Base-by-base conservation (phyloP, 495 filamentous ascomycete species). In the Parachaetomium inaequale region DNA sequence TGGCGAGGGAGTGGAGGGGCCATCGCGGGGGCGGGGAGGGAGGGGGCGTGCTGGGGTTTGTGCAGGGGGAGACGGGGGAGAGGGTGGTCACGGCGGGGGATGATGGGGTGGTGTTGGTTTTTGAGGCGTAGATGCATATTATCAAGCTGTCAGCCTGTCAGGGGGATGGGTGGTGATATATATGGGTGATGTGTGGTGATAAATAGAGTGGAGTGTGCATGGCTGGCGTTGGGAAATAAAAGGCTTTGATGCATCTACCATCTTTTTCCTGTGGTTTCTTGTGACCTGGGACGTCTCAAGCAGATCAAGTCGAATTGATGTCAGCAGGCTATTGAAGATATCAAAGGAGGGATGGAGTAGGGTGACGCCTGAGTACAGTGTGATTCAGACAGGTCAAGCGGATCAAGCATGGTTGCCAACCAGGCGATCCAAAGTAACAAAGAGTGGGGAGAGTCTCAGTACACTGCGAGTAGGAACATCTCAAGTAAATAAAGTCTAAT, bases 21-120 rank as follows among this genome's bases (percentile, higher is more conserved):
- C 91, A 96, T 68, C 75, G 89, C 55, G 87, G 87, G 23, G 87
- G 70, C 14, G 86, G 88, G 0, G 91, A 96, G 66, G 91, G 89
- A 5, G 91, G 91, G 34, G 93, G 93, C 55, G 89, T 97, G 34
- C 76, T 97, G 72, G 93, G 87, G 0, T 97, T 96, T 72, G 90
- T 94, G 53, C 89, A 96, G 75, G 77, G 76, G 10, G 78, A 78
- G 38, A 86, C 84, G 36, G 85, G 85, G 2, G 86, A 88, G 68
- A 81, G 85, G 63, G 79, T 96, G 28, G 85, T 93, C 14, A 97
- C 93, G 19, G 93, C 91, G 4, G 93, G 93, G 28, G 93, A 97
- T 79, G 93, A 97, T 75, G 85, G 84, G 14, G 77, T 93, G 50
- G 76, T 82, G 38, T 73, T 91, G 67, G 82, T 91, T 7, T 91